Base-by-base conservation (phyloP, 2,329 filamentous ascomycete species). In the Periconia macrospinosa region DNA sequence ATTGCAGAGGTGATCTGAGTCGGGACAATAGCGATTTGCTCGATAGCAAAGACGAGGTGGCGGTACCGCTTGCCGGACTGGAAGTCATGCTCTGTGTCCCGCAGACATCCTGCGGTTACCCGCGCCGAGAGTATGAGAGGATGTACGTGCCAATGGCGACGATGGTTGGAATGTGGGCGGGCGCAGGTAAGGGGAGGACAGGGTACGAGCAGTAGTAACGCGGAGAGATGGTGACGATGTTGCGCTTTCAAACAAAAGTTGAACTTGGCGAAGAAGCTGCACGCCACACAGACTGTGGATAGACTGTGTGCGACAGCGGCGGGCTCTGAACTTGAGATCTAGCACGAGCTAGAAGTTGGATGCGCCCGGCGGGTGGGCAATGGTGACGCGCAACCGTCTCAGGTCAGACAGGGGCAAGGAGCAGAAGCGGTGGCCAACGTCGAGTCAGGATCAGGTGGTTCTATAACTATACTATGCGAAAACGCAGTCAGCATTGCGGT, bases 1-100 rank as follows among this genome's bases (percentile, higher is more conserved):
- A 73, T 43, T 79, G 74, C 62, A 87, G 79, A 27, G 83, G 81
- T 54, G 79, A 81, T 51, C 81, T 80, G 59, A 87, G 77, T 62
- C 81, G 81, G 53, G 82, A 81, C 43, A 86, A 68, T 41, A 80
- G 67, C 58, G 72, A 75, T 56, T 64, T 67, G 61, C 54, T 62
- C 49, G 67, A 57, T 19, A 56, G 54, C 48, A 66, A 63, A 48
- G 66, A 61, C 50, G 63, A 64, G 37, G 69, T 62, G 52, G 58
- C 61, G 57, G 68, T 59, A 57, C 62, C 59, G 60, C 69, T 69
- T 56, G 62, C 63, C 55, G 68, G 61, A 65, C 68, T 70, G 67
- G 71, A 72, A 69, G 66, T 73, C 71, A 73, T 74, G 65, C 66
- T 71, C 67, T 64, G 66, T 67, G 63, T 63, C 58, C 54, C 58